Conservation (phyloP, 2,329 filamentous ascomycete genomes). For the Chrysoporthe austroafricana region DNA sequence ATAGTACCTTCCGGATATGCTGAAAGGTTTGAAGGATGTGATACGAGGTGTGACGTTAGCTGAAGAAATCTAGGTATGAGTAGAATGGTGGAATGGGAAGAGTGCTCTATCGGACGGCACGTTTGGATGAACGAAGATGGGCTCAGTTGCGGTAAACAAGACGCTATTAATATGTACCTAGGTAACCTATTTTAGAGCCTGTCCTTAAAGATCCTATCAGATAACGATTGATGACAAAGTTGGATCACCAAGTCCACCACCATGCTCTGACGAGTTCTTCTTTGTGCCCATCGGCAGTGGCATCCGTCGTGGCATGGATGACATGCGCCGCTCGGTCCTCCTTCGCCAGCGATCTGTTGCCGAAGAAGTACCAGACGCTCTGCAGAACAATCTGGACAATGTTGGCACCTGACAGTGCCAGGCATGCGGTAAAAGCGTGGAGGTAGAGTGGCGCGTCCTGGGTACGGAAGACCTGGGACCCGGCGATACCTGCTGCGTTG, state of each 20-base stretch:
- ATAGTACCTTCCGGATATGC: no score
- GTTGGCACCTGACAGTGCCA: constrained; percentile 31
- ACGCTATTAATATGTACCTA: no score
- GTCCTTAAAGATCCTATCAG: not conserved
- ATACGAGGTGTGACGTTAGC: no score
- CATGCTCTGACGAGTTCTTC: constrained; percentile 33
- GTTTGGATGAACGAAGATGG: no score
- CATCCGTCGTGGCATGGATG: constrained; percentile 25
- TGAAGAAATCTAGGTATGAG: no score
- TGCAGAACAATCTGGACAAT: constrained; percentile 30
- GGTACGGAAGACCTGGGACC: constrained; percentile 60
- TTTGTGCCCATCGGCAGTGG: constrained; percentile 29
- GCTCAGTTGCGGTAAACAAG: no score
- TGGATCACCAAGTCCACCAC: constrained; percentile 34
- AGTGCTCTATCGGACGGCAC: no score
- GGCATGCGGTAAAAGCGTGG: constrained; percentile 34
- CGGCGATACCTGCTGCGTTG: constrained; percentile 64
- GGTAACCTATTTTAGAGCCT: not conserved
- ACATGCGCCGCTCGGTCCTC: constrained; percentile 26
- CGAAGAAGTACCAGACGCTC: constrained; percentile 33
- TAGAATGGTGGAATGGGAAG: no score
- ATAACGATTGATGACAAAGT: not conserved
- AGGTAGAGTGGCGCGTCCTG: constrained; percentile 55
- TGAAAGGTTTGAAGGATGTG: no score
- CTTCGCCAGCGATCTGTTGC: constrained; percentile 32